Percentiles rank a stretch among this genome's conserved stretches.
Evolutionary conservation across 2,329 filamentous ascomycete species (phyloP).

Genomic region (Scleromitrula shiraiana): DNA sequence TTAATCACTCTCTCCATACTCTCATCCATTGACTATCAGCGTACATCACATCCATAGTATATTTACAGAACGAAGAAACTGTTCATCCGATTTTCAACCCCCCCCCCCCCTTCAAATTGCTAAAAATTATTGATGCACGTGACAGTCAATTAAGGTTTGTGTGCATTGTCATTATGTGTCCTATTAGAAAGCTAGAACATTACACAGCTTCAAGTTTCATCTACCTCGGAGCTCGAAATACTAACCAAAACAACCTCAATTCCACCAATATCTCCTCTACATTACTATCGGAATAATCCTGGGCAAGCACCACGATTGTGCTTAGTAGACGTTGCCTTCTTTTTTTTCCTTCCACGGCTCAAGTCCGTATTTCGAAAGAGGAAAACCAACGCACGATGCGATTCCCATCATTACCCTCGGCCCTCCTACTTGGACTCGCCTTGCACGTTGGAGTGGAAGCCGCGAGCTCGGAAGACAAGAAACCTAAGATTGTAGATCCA

Average conservation of each 20-base stretch:
- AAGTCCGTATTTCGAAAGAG: too few relatives aligned
- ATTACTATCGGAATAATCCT: background rate
- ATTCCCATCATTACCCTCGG: slow-evolving; percentile 20
- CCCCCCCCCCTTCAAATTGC: too few relatives aligned
- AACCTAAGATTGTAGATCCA: slow-evolving; percentile 23
- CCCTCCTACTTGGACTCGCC: slow-evolving; percentile 23
- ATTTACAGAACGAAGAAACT: too few relatives aligned
- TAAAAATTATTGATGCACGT: slow-evolving; percentile 5
- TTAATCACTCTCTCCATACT: too few relatives aligned
- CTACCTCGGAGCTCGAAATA: background rate
- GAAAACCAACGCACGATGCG: slow-evolving; percentile 18
- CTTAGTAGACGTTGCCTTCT: background rate
- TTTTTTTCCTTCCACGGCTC: background rate
- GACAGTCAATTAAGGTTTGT: too few relatives aligned
- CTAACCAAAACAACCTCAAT: background rate
- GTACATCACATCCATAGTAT: too few relatives aligned
- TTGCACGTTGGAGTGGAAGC: slow-evolving; percentile 20
- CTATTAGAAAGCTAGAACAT: slow-evolving; percentile 3
- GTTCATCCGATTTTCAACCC: too few relatives aligned
- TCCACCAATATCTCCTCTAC: too few relatives aligned
- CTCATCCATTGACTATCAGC: too few relatives aligned
- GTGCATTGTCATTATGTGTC: slow-evolving; percentile 9
- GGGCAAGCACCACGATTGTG: background rate
- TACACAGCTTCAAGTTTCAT: slow-evolving; percentile 3
- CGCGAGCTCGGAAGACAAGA: slow-evolving; percentile 21